phyloP scores from a whole-genome alignment of 352 stramenopile genomes.

The Phytophthora palmivora region DNA sequence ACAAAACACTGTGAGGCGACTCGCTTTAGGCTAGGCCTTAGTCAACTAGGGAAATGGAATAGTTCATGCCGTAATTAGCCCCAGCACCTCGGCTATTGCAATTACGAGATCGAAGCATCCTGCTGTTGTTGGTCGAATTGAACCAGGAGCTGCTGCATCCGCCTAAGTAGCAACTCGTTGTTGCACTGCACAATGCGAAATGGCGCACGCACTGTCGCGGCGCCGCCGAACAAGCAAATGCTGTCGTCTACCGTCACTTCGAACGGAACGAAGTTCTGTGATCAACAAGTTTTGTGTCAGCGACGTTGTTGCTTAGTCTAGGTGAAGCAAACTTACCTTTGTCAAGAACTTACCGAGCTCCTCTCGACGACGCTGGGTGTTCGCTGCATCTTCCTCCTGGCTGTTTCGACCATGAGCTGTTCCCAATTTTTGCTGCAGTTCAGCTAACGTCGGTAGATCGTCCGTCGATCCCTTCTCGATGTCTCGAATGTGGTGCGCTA shows the following conservation, averaged over 20 bases:
- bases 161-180: slow-evolving; percentile 61
- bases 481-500: slow-evolving; percentile 36
- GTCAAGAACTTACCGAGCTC: slow-evolving; percentile 26
- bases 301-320: background rate
- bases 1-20: background rate
- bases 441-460: slow-evolving; percentile 19
- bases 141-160: slow-evolving; percentile 47
- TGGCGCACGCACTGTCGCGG: slow-evolving; percentile 48
- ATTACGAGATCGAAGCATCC: slow-evolving; percentile 22
- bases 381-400: slow-evolving; percentile 5
- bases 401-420: background rate
- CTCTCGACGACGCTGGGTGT: slow-evolving; percentile 12
- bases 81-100: background rate
- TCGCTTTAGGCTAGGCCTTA: too few relatives aligned
- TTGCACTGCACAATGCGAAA: slow-evolving; percentile 41
- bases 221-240: slow-evolving; percentile 53
- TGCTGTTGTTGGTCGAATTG: slow-evolving; percentile 22
- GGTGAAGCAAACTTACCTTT: slow-evolving; percentile 18
- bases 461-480: slow-evolving; percentile 25
- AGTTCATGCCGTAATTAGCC: background rate
- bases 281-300: slow-evolving; percentile 2
- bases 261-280: slow-evolving; percentile 35
- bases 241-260: slow-evolving; percentile 20
- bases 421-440: slow-evolving; percentile 19
- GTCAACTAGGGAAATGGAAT: too few relatives aligned